Base-by-base conservation (phyloP, 2,329 filamentous ascomycete species). In the Diaporthe citri region DNA sequence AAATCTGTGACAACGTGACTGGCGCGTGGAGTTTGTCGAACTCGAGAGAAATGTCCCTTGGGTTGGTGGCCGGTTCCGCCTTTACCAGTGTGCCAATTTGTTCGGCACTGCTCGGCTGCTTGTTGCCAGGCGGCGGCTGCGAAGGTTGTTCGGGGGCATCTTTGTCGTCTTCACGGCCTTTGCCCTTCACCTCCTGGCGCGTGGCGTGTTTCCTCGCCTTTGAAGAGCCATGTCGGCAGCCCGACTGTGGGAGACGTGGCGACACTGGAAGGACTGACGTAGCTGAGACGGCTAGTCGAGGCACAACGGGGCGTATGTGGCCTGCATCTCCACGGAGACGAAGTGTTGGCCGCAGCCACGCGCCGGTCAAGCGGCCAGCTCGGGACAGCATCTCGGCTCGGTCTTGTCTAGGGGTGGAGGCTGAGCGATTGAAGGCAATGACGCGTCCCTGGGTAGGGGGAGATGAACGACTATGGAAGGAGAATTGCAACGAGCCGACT, bases 1-100 rank as follows among this genome's bases (percentile, higher is more conserved):
- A 83, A 2, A 52, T 31, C 13, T 39, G 7, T 39, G 46, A 25
- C 13, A 52, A 22, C 13, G 22, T 28, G 34, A 28, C 64, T 20
- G 64, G 46, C 31, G 13, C 43, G 17, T 20, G 9, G 46, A 67
- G 46, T n/a, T 67, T 41, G 9, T 52, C 46, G 46, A 67, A 67
- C 22, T 39, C 22, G 34, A 67, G 46, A 25, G n/a, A 15, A 12
- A 67, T 67, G 46, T 28, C n/a, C 12, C 4, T 20, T 15, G 43
- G 20, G 22, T 41, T 8, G 25, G 25, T 22, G n/a, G 22, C 8
- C 20, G 39, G 22, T 12, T 0, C 1, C 46, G 64, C 64, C 13
- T 22, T 39, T 31, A 28, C 13, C 22, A 67, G 46, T n/a, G 12
- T 67, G 20, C 64, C 64, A 4, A 67, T 52, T 39, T 17, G 13